phyloP scores from a whole-genome alignment of 257 asterid species.

The Sherardia arvensis region DNA sequence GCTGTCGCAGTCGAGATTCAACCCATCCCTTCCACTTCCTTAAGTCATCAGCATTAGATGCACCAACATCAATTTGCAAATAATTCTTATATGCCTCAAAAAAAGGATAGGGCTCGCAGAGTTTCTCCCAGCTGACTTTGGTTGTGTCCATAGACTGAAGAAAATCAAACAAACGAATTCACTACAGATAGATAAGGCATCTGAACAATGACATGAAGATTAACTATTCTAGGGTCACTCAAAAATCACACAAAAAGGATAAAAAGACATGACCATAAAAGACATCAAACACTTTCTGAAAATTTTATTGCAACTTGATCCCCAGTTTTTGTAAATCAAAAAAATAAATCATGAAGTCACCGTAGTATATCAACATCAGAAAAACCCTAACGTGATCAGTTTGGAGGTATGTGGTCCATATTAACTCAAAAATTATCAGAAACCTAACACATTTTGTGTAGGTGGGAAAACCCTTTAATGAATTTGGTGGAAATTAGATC shows the following conservation, averaged over 20 bases:
- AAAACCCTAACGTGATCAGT: too few species aligned
- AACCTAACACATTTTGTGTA: background rate
- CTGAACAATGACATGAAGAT: background rate
- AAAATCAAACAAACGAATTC: background rate
- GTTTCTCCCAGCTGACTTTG: constrained; percentile 24
- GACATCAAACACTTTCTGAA: background rate
- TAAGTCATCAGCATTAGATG: constrained; percentile 26
- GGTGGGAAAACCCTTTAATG: background rate
- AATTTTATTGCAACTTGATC: background rate
- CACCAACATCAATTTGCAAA: constrained; percentile 31
- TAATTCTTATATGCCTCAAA: constrained; percentile 35
- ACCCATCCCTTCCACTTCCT: constrained; percentile 40
- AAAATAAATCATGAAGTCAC: background rate
- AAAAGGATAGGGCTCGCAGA: constrained; percentile 27
- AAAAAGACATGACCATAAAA: background rate
- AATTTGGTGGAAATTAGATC: too few species aligned
- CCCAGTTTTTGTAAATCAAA: background rate
- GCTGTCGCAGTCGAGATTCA: constrained; percentile 32
- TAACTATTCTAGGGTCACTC: background rate
- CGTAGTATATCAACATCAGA: background rate
- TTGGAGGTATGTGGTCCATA: too few species aligned
- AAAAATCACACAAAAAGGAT: background rate
- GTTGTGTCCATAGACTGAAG: constrained; percentile 27
- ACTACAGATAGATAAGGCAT: background rate
- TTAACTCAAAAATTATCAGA: background rate